Base-by-base conservation (phyloP, 257 asterid genomes). In the Vinca minor region DNA sequence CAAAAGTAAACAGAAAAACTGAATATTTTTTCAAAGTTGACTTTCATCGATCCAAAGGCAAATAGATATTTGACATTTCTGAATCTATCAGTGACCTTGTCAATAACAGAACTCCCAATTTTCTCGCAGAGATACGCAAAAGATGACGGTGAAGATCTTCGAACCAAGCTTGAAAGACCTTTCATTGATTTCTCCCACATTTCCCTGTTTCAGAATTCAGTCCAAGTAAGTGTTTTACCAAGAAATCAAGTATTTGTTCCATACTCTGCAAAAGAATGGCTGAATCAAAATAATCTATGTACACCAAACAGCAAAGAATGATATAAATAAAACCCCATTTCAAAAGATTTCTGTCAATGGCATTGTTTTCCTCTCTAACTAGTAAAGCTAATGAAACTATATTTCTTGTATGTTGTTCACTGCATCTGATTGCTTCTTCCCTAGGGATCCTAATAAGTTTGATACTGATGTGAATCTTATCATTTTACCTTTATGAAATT, bases 161-260 rank as follows among this genome's bases (percentile, higher is more conserved):
- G 81, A 74, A 94, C 96, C 91, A 94, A 78, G 95, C 89, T 94
- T 69, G 66, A 73, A 77, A 94, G 87, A 73, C 97, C 99, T 79
- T 79, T 71, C 99, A 94, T 90, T 74, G 99, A 94, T 63, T 76
- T 87, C 84, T 94, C 99, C 99, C 99, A 94, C 99, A 94, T 90
- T 38, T 90, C 91, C 82, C 99, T 94, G 85, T 73, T 66, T 45
- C 56, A 69, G 69, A 61, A 67, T 63, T 55, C 58, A 56, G 38
- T 45, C 41, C 5, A 55, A 18, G 57, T 59, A 35, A 34, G 63
- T 55, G 54, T 61, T 49, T 66, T 53, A 60, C 58, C 39, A 77
- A 57, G 64, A 70, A 66, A 35, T 45, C 57, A 28, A 54, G 18
- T 47, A 14, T 31, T 36, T 44, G 46, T 42, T 62, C 34, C 26